Base-by-base conservation (phyloP, 352 stramenopile species). In the Globisporangium uncinulatum region DNA sequence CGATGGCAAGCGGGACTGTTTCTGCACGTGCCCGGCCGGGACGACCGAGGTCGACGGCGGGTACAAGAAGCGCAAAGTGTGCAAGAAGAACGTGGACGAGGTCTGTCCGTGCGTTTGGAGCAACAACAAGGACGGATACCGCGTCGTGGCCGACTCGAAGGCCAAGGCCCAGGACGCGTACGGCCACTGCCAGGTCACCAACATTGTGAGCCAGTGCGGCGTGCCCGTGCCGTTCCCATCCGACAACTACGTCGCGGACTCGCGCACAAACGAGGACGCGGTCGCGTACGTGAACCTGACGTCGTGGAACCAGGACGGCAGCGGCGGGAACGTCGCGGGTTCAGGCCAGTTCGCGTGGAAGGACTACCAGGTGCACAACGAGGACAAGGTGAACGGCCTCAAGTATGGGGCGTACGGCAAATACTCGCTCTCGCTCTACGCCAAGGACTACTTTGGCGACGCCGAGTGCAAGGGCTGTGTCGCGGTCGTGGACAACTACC, bases 391-490 rank as follows among this genome's bases (percentile, higher is more conserved):
- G 17, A 69, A 90, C 45, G 55, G 55, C 10, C 54, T 90, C 10
- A 51, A 51, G 37, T 78, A 86, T 51, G 55, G 56, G 0, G 57
- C 62, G 1, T 86, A 77, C 32, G 77, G 79, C 41, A 82, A 84
- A 56, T 90, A 87, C 61, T 36, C 65, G 1, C 65, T 90, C 32
- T 49, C 63, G n/a, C 39, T 88, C n/a, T 60, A 65, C 10, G 77
- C 77, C 6, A 67, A 70, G 48, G 77, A 90, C 57, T 87, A 85
- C 56, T 70, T 57, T 15, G 62, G 41, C 0, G 53, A 66, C 2
- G 63, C 76, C 3, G 69, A 57, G 46, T 90, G 77, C 53, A 45
- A 60, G 5, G 80, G 75, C 4, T 90, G 80, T 44, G 54, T 90
- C 6, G 62, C 72, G 0, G 71, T 90, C 19, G 63, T 83, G 4